Evolutionary conservation across 2,329 filamentous ascomycete genomes (phyloP).

Genomic region (Furcasterigmium sp.): DNA sequence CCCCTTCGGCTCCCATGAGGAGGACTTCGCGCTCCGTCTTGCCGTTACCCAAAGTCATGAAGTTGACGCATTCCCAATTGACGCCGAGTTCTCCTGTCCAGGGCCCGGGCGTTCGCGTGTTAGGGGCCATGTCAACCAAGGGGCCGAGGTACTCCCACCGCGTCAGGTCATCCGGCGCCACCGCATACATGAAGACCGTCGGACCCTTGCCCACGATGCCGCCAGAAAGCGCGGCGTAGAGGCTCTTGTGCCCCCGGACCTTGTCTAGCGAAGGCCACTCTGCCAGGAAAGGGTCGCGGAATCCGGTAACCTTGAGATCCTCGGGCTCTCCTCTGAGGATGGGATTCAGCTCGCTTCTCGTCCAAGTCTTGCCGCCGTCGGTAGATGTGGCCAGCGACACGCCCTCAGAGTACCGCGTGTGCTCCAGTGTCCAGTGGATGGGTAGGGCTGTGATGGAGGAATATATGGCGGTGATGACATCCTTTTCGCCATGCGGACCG

Average conservation of each 20-base stretch:
- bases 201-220: constrained; percentile 35
- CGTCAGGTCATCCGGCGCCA: constrained; percentile 30
- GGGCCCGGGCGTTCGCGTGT: constrained; percentile 26
- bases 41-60: constrained; percentile 31
- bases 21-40: constrained; percentile 29
- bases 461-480: constrained; percentile 25
- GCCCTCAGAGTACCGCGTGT: constrained; percentile 34
- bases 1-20: constrained; percentile 40
- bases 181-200: constrained; percentile 39
- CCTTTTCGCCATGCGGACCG: constrained; percentile 35
- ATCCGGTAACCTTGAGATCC: constrained; percentile 21
- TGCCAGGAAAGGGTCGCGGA: constrained; percentile 26
- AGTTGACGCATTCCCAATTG: constrained; percentile 47
- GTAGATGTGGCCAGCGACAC: constrained; percentile 31
- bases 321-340: constrained; percentile 22
- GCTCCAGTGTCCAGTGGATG: constrained; percentile 30
- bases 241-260: constrained; percentile 14
- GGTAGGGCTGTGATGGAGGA: constrained; percentile 26
- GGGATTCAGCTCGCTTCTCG: constrained; percentile 22
- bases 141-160: constrained; percentile 40
- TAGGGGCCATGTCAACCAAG: constrained; percentile 32
- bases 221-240: constrained; percentile 44
- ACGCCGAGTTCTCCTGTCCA: constrained; percentile 45
- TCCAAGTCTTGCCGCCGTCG: constrained; percentile 28
- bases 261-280: constrained; percentile 21